Conservation (phyloP, 2,329 filamentous ascomycete species). For the Penicillium corylophilum region DNA sequence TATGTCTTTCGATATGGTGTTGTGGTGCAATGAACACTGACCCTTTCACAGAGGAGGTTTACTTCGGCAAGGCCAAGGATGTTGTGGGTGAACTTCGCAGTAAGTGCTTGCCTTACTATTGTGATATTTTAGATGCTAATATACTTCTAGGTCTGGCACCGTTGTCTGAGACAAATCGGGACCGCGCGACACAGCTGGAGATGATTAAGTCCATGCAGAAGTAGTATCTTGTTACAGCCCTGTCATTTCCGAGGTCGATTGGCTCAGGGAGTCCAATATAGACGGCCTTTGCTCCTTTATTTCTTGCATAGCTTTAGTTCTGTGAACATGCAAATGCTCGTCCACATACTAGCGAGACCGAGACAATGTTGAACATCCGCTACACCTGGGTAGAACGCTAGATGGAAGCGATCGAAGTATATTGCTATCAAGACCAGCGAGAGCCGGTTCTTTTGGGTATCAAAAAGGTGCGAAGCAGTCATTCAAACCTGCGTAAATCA, state of each 20-base stretch:
- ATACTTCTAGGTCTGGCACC: slow-evolving; percentile 60
- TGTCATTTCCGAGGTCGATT: slow-evolving; percentile 5
- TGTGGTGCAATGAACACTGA: not conserved
- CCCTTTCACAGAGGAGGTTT: slow-evolving; percentile 73
- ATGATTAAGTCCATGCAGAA: slow-evolving; percentile 67
- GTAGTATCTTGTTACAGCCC: slow-evolving; percentile 21
- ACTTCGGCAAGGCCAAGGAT: slow-evolving; percentile 99
- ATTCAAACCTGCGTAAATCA: not conserved
- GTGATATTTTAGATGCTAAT: not conserved
- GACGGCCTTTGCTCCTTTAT: slow-evolving; percentile 9
- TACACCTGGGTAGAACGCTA: not conserved
- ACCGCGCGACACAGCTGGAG: slow-evolving; percentile 82
- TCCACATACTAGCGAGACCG: not conserved
- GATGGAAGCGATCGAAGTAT: not conserved
- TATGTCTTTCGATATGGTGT: slow-evolving; percentile 24
- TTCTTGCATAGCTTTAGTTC: slow-evolving; percentile 19
- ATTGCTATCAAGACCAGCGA: not conserved
- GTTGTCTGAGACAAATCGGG: slow-evolving; percentile 79
- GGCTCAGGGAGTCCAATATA: slow-evolving; percentile 9
- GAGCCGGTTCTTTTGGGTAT: slow-evolving; percentile 4
- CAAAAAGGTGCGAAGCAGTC: not conserved
- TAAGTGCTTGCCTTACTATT: slow-evolving; percentile 34
- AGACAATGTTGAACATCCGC: not conserved
- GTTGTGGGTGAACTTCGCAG: slow-evolving; percentile 94
- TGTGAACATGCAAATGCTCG: slow-evolving; percentile 12